Evolutionary conservation across 2,329 filamentous ascomycete genomes (phyloP).

Genomic region (Alternaria dauci): DNA sequence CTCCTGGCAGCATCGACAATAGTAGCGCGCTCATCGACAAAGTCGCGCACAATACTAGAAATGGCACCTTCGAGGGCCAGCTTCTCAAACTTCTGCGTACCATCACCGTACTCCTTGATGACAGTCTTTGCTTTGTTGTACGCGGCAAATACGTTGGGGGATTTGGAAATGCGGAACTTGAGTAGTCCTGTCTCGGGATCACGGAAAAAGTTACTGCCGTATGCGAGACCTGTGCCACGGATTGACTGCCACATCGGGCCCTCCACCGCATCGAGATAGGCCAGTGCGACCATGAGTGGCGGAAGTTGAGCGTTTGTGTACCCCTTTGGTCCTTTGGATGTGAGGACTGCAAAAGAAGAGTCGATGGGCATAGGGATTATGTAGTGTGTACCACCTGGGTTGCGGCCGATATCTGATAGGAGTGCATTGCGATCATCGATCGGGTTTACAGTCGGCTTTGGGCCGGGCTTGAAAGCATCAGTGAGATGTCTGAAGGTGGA

Average conservation of each 20-base stretch:
- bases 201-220: constrained; percentile 81
- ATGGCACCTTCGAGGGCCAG: constrained; percentile 89
- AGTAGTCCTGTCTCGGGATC: constrained; percentile 81
- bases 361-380: constrained; percentile 93
- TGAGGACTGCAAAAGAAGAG: constrained; percentile 85
- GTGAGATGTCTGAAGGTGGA: constrained; percentile 75
- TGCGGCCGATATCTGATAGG: constrained; percentile 77
- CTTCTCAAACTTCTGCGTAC: constrained; percentile 75
- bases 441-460: constrained; percentile 67
- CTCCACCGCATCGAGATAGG: constrained; percentile 92
- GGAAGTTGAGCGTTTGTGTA: constrained; percentile 81
- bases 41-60: constrained; percentile 83
- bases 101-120: constrained; percentile 76
- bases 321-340: constrained; percentile 75
- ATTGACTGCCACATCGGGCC: constrained; percentile 94
- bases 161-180: constrained; percentile 87
- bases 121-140: constrained; percentile 79
- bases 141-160: constrained; percentile 87
- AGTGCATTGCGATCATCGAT: constrained; percentile 74
- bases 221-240: constrained; percentile 91
- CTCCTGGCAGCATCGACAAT: constrained; percentile 82
- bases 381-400: constrained; percentile 77
- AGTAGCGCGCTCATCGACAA: constrained; percentile 88
- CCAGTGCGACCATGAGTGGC: constrained; percentile 83
- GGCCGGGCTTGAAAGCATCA: constrained; percentile 59